These are phyloP conservation scores for Blastobotrys ciferrii DNA, from an alignment of 1,139 yeast genomes.

Conservation along the genomic window DNA sequence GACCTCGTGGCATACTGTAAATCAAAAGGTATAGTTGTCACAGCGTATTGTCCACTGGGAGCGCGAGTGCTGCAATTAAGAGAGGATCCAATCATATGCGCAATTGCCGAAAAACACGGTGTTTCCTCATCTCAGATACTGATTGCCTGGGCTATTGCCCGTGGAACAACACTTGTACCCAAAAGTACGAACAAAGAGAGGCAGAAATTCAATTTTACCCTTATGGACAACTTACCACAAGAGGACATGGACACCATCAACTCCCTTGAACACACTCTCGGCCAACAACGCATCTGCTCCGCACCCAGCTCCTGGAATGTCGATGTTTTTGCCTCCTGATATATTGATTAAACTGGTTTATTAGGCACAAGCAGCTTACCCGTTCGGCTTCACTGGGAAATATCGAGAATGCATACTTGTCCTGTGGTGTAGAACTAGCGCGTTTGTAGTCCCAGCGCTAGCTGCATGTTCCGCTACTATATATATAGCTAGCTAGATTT, in stretches of 20 bases:
- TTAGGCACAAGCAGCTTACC: too few species aligned
- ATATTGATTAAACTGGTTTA: too few species aligned
- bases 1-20: conserved; percentile 56
- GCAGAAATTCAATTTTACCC: conserved; percentile 50
- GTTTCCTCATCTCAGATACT: conserved; percentile 61
- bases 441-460: too few species aligned
- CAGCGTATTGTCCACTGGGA: conserved; percentile 72
- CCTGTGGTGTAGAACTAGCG: too few species aligned
- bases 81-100: conserved; percentile 46
- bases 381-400: too few species aligned
- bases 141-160: conserved; percentile 67
- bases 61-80: conserved; percentile 30
- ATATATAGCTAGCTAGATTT: too few species aligned
- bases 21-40: conserved; percentile 53
- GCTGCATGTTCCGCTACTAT: too few species aligned
- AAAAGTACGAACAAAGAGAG: conserved; percentile 64
- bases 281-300: not conserved
- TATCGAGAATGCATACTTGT: too few species aligned
- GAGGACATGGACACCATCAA: not conserved
- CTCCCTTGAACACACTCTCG: not conserved
- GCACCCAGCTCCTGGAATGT: not conserved
- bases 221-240: not conserved
- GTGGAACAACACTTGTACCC: conserved; percentile 67
- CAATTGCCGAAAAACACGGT: conserved; percentile 53
- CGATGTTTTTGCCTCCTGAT: not conserved